phyloP scores from a whole-genome alignment of 768 basidiomycete species.

The Tylopilus plumbeoviolaceoides region DNA sequence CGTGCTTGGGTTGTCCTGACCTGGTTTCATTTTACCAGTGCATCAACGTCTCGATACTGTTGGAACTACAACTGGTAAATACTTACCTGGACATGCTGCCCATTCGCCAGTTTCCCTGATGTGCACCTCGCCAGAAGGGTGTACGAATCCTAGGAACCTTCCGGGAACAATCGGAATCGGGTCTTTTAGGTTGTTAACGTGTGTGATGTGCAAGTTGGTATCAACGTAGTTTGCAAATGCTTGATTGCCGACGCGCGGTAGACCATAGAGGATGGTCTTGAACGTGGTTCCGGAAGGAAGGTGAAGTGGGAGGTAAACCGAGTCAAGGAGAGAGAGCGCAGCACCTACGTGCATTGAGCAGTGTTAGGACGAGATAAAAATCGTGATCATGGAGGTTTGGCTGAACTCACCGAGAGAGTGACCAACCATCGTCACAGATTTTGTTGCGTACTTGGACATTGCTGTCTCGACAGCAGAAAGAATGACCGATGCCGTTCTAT shows the following conservation, averaged over 20 bases:
- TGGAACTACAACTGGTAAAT: no score
- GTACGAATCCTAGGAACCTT: slow-evolving; percentile 35
- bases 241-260: slow-evolving; percentile 48
- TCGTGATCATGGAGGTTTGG: not conserved
- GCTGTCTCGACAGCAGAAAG: slow-evolving; percentile 39
- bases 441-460: slow-evolving; percentile 32
- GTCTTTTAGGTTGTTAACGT: slow-evolving; percentile 49
- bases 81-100: slow-evolving; percentile 47
- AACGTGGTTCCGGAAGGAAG: slow-evolving; percentile 29
- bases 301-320: slow-evolving; percentile 34
- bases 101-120: slow-evolving; percentile 44
- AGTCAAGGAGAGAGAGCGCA: slow-evolving; percentile 32
- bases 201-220: slow-evolving; percentile 39
- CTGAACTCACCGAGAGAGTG: slow-evolving; percentile 37
- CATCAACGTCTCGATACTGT: not conserved
- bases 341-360: slow-evolving; percentile 21
- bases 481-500: slow-evolving; percentile 36
- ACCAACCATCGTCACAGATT: slow-evolving; percentile 40
- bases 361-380: not conserved
- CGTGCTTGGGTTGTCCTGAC: slow-evolving; percentile 53
- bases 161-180: slow-evolving; percentile 34
- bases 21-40: slow-evolving; percentile 23
- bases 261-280: slow-evolving; percentile 29
- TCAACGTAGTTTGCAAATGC: slow-evolving; percentile 57
- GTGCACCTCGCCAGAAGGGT: slow-evolving; percentile 39